These are phyloP conservation scores for Pneumocystis carinii DNA, from an alignment of 1,139 yeast genomes.

Conservation along the genomic window DNA sequence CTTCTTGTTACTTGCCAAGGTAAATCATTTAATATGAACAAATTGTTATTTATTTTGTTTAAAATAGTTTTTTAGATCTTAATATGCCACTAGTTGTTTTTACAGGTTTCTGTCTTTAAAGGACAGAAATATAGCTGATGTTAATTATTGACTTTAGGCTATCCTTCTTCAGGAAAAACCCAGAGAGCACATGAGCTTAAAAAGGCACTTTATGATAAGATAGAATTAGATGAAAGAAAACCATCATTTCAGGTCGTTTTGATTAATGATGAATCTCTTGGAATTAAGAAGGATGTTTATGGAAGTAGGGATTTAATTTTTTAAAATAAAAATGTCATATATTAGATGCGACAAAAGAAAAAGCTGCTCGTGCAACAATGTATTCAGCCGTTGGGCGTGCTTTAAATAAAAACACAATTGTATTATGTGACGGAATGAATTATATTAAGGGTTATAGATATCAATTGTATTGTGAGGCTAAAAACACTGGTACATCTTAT, in stretches of 20 bases:
- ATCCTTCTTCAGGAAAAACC: slow-evolving; percentile 75
- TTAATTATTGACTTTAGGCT: slow-evolving; percentile 41
- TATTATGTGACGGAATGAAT: slow-evolving; percentile 68
- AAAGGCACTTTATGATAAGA: slow-evolving; percentile 34
- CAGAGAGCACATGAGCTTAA: slow-evolving; percentile 49
- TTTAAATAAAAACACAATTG: slow-evolving; percentile 51
- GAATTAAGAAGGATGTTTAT: slow-evolving; percentile 55
- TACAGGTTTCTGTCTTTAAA: neutral
- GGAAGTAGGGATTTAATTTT: slow-evolving; percentile 18
- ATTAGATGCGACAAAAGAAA: slow-evolving; percentile 52
- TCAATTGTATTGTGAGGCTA: slow-evolving; percentile 87
- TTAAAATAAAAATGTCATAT: neutral
- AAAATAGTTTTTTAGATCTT: no score
- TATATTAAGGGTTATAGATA: slow-evolving; percentile 93
- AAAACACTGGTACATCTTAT: slow-evolving; percentile 65
- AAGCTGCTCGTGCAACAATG: slow-evolving; percentile 67
- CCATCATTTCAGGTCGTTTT: slow-evolving; percentile 45
- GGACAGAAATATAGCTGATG: no score
- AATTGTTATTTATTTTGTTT: no score
- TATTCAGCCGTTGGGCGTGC: slow-evolving; percentile 81
- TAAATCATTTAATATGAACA: no score
- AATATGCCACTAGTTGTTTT: neutral
- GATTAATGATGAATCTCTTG: slow-evolving; percentile 65
- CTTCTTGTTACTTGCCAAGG: no score
- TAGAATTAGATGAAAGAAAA: slow-evolving; percentile 30